Evolutionary conservation across 441 rosid genomes (phyloP), one percentile per base, ranked within the genome.

Genomic region (Corymbia calophylla): DNA sequence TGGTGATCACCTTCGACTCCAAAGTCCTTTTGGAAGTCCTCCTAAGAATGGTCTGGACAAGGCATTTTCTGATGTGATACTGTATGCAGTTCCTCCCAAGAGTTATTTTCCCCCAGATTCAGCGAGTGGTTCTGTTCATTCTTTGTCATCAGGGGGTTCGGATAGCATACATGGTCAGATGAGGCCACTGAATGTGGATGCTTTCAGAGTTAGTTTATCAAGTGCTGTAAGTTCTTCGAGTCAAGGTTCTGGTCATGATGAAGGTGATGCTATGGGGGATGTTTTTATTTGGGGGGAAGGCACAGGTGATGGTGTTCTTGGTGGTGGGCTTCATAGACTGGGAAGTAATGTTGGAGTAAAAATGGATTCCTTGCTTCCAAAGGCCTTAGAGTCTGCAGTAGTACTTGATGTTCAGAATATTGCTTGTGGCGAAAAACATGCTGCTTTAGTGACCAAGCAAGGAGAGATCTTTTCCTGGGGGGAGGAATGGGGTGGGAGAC

Each of bases 221-320:
- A 98, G 99, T 94, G 99, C 99, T 89, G 97, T 98, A 90, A 98
- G 99, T 92, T 98, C 99, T 86, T 96, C 99, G 86, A 98, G 99
- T 91, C 99, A 97, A 87, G 99, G 99, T 89, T 98, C 99, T 91
- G 99, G 99, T 90, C 99, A 98, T 95, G 99, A 98, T 93, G 99
- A 98, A 88, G 98, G 99, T 89, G 99, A 97, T 93, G 97, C 99
- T 73, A 88, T 98, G 91, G 99, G 99, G 62, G 99, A 98, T 95
- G 99, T 98, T 92, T 96, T 95, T 91, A 94, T 98, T 68, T 98
- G 99, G 99, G 99, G 99, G 54, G 99, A 97, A 93, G 97, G 96
- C 90, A 95, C 93, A 14, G 99, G 96, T 62, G 99, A 98, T 91
- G 99, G 98, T 90, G 92, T 94, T 91, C 89, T 97, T 91, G 99